phyloP scores from a whole-genome alignment of 306 rosid genomes.

The Vicia sativa region DNA sequence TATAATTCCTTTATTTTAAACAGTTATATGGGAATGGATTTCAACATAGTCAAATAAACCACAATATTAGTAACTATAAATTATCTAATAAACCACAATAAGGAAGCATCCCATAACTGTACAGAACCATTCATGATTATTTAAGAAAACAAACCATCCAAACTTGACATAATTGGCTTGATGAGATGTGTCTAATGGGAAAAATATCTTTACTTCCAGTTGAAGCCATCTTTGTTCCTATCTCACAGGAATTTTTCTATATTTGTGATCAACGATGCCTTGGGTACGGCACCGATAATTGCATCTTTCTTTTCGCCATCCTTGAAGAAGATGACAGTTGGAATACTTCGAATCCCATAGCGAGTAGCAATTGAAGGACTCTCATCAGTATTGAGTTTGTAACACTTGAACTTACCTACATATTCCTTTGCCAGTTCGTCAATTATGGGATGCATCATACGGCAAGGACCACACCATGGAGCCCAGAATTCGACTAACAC shows the following conservation, averaged over 20 bases:
- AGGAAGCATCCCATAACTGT: constrained; percentile 51
- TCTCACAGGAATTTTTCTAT: constrained; percentile 80
- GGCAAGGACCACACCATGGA: constrained; percentile 99
- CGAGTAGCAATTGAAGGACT: constrained; percentile 65
- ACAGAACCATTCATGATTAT: constrained; percentile 48
- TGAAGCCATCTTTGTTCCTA: constrained; percentile 40
- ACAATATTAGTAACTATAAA: constrained; percentile 37
- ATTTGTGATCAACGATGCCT: constrained; percentile 72
- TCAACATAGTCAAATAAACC: background rate
- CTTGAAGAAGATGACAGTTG: constrained; percentile 82
- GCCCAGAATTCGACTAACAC: constrained; percentile 99
- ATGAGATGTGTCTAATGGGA: constrained; percentile 39
- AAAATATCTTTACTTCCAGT: constrained; percentile 47
- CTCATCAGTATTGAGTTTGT: constrained; percentile 80
- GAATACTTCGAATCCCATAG: constrained; percentile 89
- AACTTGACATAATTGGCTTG: constrained; percentile 40
- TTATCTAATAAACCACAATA: constrained; percentile 31
- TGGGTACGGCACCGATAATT: constrained; percentile 86
- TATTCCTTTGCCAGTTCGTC: constrained; percentile 72
- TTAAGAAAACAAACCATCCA: constrained; percentile 45
- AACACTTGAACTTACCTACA: constrained; percentile 79
- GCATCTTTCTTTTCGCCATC: constrained; percentile 84
- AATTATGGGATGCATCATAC: constrained; percentile 89
- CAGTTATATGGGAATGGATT: no score
- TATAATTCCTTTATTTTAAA: no score